These are phyloP conservation scores for Kurtzmaniella quercitrusa DNA, from an alignment of 1,139 yeast genomes.

Conservation along the genomic window DNA sequence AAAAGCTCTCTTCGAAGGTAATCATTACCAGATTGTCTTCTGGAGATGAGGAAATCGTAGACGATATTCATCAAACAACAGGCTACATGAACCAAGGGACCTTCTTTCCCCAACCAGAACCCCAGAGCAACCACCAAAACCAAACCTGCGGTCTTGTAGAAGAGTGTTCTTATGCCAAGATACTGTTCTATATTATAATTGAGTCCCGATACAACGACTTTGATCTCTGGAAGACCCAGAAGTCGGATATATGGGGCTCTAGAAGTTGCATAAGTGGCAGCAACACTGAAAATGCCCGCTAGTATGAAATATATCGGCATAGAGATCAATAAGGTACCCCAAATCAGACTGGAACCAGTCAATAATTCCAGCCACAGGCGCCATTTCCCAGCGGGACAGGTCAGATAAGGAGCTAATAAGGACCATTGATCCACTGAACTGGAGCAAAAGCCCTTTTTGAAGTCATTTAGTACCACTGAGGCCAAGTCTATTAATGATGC, in stretches of 20 bases:
- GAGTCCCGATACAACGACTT: conserved; percentile 59
- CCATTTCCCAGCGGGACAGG: conserved; percentile 44
- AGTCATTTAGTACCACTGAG: conserved; percentile 60
- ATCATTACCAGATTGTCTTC: conserved; percentile 32
- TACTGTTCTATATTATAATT: conserved; percentile 39
- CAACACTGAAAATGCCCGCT: conserved; percentile 21
- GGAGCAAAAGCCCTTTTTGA: conserved; percentile 46
- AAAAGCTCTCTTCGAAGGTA: conserved; percentile 60
- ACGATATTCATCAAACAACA: conserved; percentile 50
- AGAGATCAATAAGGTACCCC: conserved; percentile 23
- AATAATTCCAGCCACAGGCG: conserved; percentile 35
- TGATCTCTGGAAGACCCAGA: conserved; percentile 72
- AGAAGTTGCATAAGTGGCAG: conserved; percentile 30
- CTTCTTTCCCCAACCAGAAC: conserved; percentile 88
- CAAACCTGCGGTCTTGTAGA: conserved; percentile 51
- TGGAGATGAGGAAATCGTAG: conserved; percentile 32
- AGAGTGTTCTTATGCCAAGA: conserved; percentile 43
- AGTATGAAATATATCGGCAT: conserved; percentile 35
- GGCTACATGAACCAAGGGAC: conserved; percentile 86
- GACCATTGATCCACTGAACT: conserved; percentile 40
- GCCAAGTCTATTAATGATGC: conserved; percentile 59
- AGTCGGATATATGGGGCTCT: conserved; percentile 46
- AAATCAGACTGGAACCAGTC: conserved; percentile 16
- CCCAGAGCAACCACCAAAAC: conserved; percentile 75
- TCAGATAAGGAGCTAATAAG: conserved; percentile 39